phyloP scores from a whole-genome alignment of 257 asterid genomes.

The Lithospermum erythrorhizon region DNA sequence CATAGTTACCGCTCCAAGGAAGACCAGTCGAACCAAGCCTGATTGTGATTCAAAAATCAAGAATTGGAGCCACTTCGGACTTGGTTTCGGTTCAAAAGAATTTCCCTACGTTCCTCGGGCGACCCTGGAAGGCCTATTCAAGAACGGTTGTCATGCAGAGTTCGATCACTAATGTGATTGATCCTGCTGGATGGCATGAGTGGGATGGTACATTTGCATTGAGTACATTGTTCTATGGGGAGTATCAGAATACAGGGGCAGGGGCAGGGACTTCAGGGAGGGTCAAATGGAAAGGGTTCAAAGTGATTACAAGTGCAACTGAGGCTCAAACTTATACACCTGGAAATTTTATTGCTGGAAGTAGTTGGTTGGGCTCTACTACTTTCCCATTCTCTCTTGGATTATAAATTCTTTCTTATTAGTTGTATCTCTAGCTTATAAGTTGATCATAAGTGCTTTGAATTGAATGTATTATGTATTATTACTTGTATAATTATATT shows the following conservation, averaged over 20 bases:
- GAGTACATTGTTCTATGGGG: slow-evolving; percentile 20
- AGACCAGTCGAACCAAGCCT: slow-evolving; percentile 23
- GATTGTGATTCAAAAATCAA: slow-evolving; percentile 19
- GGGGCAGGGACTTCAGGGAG: slow-evolving; percentile 22
- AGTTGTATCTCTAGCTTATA: background rate
- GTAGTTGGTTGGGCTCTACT: slow-evolving; percentile 22
- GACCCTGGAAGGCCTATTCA: slow-evolving; percentile 27
- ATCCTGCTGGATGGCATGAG: slow-evolving; percentile 25
- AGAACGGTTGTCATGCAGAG: slow-evolving; percentile 24
- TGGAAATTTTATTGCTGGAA: slow-evolving; percentile 18
- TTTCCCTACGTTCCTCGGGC: slow-evolving; percentile 22
- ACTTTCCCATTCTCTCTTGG: slow-evolving; percentile 24
- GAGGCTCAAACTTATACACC: slow-evolving; percentile 21
- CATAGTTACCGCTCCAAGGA: slow-evolving; percentile 28
- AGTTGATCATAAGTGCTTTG: background rate
- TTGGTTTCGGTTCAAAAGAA: slow-evolving; percentile 12
- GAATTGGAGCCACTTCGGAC: slow-evolving; percentile 23
- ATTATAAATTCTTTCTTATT: background rate
- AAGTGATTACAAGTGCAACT: slow-evolving; percentile 17
- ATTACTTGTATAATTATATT: too few species aligned
- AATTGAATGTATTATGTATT: too few species aligned
- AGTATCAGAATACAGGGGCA: slow-evolving; percentile 22
- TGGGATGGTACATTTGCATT: slow-evolving; percentile 26
- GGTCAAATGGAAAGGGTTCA: slow-evolving; percentile 23
- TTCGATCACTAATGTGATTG: slow-evolving; percentile 16